Conservation (phyloP, 768 basidiomycete species). For the Pleurotus djamor region DNA sequence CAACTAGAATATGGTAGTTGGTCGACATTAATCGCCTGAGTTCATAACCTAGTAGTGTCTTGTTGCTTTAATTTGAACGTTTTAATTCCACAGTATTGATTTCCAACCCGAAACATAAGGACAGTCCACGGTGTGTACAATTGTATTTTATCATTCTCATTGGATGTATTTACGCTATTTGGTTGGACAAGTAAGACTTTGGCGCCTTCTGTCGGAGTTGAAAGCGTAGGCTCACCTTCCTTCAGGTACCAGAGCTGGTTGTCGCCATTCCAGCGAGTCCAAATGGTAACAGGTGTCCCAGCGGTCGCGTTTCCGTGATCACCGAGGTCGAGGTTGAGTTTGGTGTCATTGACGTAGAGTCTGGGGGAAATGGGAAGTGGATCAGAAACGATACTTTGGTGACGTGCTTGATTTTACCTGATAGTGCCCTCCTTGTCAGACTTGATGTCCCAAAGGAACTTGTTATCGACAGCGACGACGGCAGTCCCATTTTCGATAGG, state of each 20-base stretch:
- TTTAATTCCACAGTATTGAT: too few species aligned
- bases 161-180: too few species aligned
- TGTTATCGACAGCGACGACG: constrained; percentile 31
- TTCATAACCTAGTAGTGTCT: too few species aligned
- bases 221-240: background rate
- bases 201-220: background rate
- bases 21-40: too few species aligned
- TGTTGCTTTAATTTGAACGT: too few species aligned
- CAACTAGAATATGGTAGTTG: too few species aligned
- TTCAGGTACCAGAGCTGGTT: background rate
- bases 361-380: background rate
- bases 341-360: background rate
- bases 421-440: constrained; percentile 32
- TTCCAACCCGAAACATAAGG: too few species aligned
- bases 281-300: background rate
- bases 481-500: constrained; percentile 34
- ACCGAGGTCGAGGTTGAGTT: background rate
- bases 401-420: background rate
- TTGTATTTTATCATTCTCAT: too few species aligned
- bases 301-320: constrained; percentile 4
- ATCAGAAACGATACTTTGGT: constrained; percentile 14
- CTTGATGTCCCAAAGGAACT: constrained; percentile 50
- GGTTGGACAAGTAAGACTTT: too few species aligned
- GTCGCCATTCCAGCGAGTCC: background rate
- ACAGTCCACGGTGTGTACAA: too few species aligned